Percentiles rank a stretch among this genome's conserved stretches.
Conservation (phyloP, 1,284 basidiomycete species). For the Ganoderma boninense region DNA sequence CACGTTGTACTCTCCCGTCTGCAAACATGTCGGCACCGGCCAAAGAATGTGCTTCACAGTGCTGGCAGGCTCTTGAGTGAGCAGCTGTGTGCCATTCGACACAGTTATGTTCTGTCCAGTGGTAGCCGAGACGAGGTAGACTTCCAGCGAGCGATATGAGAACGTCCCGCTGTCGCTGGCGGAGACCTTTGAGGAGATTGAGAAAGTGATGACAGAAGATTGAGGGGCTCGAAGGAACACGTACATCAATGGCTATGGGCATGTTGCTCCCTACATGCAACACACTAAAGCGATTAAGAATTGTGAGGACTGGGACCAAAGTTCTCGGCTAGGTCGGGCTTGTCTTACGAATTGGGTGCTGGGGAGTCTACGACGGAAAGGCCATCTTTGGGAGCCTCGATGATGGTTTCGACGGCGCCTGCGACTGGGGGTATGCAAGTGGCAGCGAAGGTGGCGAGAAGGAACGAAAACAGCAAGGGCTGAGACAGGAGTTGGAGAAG, state of each 20-base stretch:
- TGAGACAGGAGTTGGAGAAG: constrained; percentile 16
- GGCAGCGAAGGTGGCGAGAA: constrained; percentile 20
- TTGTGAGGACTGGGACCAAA: constrained; percentile 1
- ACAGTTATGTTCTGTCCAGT: constrained; percentile 56
- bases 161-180: constrained; percentile 49
- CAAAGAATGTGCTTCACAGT: constrained; percentile 60
- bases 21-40: constrained; percentile 52
- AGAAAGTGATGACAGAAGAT: not conserved
- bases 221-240: constrained; percentile 14
- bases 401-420: constrained; percentile 39
- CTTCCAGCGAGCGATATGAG: constrained; percentile 51
- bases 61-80: constrained; percentile 51
- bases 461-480: constrained; percentile 22
- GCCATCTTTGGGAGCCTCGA: constrained; percentile 54
- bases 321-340: not conserved
- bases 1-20: constrained; percentile 59
- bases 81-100: constrained; percentile 48
- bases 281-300: constrained; percentile 29
- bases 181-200: constrained; percentile 46
- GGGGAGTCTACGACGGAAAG: constrained; percentile 60
- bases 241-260: constrained; percentile 55
- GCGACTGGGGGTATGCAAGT: constrained; percentile 23
- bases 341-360: constrained; percentile 49
- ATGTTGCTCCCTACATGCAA: constrained; percentile 47
- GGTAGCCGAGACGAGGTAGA: constrained; percentile 57